phyloP scores from a whole-genome alignment of 2,329 filamentous ascomycete species.

The Lecanicillium sp. region DNA sequence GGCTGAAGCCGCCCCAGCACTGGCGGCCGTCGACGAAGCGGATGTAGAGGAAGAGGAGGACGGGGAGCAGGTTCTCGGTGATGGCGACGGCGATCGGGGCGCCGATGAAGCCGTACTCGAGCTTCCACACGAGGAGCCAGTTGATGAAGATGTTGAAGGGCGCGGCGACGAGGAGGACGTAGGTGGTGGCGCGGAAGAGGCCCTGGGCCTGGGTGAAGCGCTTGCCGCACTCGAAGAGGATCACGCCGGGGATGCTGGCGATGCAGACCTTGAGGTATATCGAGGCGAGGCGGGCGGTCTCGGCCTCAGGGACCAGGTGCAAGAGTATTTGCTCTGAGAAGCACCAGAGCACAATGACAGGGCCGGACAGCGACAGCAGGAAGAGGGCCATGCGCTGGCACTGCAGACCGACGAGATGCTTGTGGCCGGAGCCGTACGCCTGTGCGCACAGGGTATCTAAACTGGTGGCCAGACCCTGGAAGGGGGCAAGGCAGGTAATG shows the following conservation, averaged over 20 bases:
- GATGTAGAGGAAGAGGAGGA: conserved; percentile 74
- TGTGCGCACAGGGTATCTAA: conserved; percentile 91
- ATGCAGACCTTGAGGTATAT: conserved; percentile 68
- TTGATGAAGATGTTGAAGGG: conserved; percentile 73
- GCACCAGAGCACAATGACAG: conserved; percentile 67
- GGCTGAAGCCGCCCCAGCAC: conserved; percentile 79
- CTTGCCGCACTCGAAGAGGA: conserved; percentile 72
- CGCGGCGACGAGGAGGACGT: conserved; percentile 68
- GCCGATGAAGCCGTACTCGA: conserved; percentile 66
- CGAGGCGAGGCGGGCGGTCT: conserved; percentile 63
- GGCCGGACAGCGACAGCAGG: conserved; percentile 64
- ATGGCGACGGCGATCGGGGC: conserved; percentile 76
- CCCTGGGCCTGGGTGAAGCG: conserved; percentile 80
- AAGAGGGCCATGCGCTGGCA: conserved; percentile 78
- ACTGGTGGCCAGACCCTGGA: conserved; percentile 81
- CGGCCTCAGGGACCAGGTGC: conserved; percentile 38
- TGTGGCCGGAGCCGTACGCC: conserved; percentile 87
- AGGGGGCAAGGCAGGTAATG: conserved; percentile 70
- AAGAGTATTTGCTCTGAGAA: conserved; percentile 60
- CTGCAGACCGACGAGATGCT: conserved; percentile 78
- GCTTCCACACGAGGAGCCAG: conserved; percentile 71
- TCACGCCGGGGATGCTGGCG: conserved; percentile 68
- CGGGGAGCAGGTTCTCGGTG: conserved; percentile 69
- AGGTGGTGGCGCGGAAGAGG: conserved; percentile 70
- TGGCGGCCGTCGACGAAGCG: conserved; percentile 65